Base-by-base conservation (phyloP, 176 grass and related monocot genomes). In the Rhipidocladum racemiflorum region DNA sequence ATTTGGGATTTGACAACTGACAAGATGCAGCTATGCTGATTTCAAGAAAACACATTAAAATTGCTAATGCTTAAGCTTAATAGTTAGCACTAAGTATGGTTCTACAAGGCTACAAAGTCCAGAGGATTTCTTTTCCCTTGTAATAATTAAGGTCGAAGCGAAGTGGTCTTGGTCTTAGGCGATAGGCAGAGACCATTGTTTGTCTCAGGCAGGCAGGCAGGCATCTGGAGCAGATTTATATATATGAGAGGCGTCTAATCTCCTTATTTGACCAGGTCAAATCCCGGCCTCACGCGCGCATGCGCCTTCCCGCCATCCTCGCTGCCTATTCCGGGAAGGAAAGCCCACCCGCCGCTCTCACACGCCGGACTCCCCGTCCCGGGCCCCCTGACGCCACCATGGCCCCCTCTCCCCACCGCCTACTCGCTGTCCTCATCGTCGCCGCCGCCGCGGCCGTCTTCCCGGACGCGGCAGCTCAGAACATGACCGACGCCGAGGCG, bases 331-430 rank as follows among this genome's bases (percentile, higher is more conserved):
- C 78, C 50, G 61, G 49, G 78, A n/a, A 75, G 49, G 70, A n/a
- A 68, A 67, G 20, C 35, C 21, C 59, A 2, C 42, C 68, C 18
- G 21, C 48, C 28, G 62, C 80, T 30, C 45, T 39, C 56, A 50
- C 77, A 88, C 86, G 79, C 74, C 82, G 86, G 83, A 83, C 68
- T 91, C 73, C 67, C 83, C 44, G 61, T 72, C 54, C 82, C 51
- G 74, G 74, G 57, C 68, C 65, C 39, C 77, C 38, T n/a, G 61
- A 46, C 43, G 74, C 81, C 43, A 35, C 75, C 85, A 90, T 87
- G 83, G 85, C 72, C 80, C 82, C 85, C 36, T 53, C 70, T 51
- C 14, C 60, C 21, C 44, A 24, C 44, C 27, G 61, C 77, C 61
- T 62, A 54, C 57, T 75, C 70, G 3, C 80, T 46, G 15, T 87